A percentile compares a stretch with the other conserved stretches of the same genome.
phyloP scores from a whole-genome alignment of 140 eudicot genomes.

The Anethum foeniculum region DNA sequence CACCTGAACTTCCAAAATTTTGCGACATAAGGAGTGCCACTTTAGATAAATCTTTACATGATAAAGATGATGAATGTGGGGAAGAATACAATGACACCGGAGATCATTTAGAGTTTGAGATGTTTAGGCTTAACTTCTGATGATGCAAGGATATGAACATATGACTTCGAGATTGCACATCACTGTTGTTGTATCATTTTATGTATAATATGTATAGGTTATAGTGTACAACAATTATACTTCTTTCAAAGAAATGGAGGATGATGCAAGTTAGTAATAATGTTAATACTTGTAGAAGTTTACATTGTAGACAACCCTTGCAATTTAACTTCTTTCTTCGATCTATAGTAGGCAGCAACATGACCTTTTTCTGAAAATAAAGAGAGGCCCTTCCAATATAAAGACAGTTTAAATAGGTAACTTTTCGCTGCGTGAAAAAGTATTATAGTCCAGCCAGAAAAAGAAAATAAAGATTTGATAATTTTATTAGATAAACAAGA shows the following conservation, averaged over 20 bases:
- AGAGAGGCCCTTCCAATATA: too few relatives aligned
- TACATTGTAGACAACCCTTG: neutral
- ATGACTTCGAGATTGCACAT: neutral
- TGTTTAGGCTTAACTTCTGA: slow-evolving; percentile 33
- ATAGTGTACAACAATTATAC: neutral
- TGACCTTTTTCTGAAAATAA: too few relatives aligned
- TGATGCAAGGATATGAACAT: neutral
- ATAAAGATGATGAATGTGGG: slow-evolving; percentile 12
- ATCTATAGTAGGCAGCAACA: neutral
- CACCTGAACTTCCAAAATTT: slow-evolving; percentile 67
- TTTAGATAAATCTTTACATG: slow-evolving; percentile 7
- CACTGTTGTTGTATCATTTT: slow-evolving; percentile 1
- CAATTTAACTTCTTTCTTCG: neutral
- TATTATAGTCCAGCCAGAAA: too few relatives aligned
- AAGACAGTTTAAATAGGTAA: too few relatives aligned
- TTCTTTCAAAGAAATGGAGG: neutral
- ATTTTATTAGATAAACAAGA: neutral
- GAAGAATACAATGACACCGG: slow-evolving; percentile 16
- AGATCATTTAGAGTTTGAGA: slow-evolving; percentile 43
- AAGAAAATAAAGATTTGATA: too few relatives aligned
- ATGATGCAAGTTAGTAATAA: neutral
- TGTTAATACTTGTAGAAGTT: neutral
- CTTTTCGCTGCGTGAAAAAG: too few relatives aligned
- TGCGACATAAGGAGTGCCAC: slow-evolving; percentile 25
- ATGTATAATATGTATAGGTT: neutral